Evolutionary conservation across 2,329 filamentous ascomycete species (phyloP), one percentile per base, ranked within the genome.

Genomic region (Verticillium zaregamsianum): DNA sequence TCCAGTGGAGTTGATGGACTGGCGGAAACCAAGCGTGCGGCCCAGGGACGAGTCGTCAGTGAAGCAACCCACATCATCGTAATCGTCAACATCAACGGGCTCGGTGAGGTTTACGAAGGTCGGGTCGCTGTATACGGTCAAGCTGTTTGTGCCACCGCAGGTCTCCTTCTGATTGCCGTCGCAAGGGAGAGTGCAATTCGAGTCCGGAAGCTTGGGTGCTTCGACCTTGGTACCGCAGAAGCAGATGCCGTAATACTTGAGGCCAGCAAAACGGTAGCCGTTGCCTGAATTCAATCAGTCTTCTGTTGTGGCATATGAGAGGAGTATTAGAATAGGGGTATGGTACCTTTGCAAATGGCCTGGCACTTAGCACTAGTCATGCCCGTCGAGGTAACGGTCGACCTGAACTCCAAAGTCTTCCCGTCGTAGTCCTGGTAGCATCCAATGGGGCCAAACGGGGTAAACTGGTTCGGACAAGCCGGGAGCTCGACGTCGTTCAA

Each of bases 61-160:
- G 68, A 83, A 89, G 75, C 88, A 91, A 60, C 88, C 88, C n/a
- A 82, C 70, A 65, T 86, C 81, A 52, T 77, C 76, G 78, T 87
- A 91, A 55, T 80, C 77, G 60, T 77, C 76, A 54, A 81, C 75
- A 31, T 79, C 80, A 28, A 81, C 71, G 63, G 74, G 72, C 23
- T 76, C 73, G 56, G 76, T 69, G 45, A 52, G n/a, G n/a, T 52
- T 52, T 11, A 52, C 5, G 66, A 81, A 82, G 32, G 79, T 83
- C 4, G 79, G 75, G 57, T 84, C 81, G 67, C 79, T 73, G 68
- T 76, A 83, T 67, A 82, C 63, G 2, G 81, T 81, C 62, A 86
- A 78, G 35, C 72, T 68, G 11, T 75, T 73, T 59, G 79, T 74
- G 20, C 81, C 79, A 60, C 82, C 83, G 63, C 82, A 85, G 31